phyloP scores from a whole-genome alignment of 179 eudicot genomes.

The Beta lomatogona region DNA sequence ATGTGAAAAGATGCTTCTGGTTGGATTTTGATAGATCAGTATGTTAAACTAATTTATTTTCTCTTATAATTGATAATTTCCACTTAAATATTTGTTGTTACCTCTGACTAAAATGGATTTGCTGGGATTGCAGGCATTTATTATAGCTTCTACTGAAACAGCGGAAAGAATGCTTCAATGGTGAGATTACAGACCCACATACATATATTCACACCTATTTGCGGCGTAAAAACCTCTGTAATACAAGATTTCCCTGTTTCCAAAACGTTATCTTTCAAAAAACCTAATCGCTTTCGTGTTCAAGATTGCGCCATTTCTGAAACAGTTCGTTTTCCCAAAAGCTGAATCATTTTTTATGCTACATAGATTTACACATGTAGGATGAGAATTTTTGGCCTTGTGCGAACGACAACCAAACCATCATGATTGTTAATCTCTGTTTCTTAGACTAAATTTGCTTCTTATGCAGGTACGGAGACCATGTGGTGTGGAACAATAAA shows the following conservation, averaged over 20 bases:
- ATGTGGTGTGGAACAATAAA: constrained; percentile 68
- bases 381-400: no score
- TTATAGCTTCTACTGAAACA: constrained; percentile 79
- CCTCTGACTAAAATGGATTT: not conserved
- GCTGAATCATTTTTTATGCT: no score
- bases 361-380: no score
- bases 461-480: constrained; percentile 59
- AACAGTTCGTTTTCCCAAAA: no score
- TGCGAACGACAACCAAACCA: not conserved
- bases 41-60: constrained; percentile 30
- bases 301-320: no score
- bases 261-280: not conserved
- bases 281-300: no score
- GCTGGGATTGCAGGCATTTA: constrained; percentile 70
- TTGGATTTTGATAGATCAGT: constrained; percentile 81
- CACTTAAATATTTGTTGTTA: not conserved
- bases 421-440: not conserved
- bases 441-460: not conserved
- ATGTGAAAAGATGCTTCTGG: constrained; percentile 81
- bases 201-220: not conserved
- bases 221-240: no score
- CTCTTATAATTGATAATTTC: not conserved
- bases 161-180: constrained; percentile 73
- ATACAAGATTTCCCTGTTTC: no score
- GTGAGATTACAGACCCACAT: constrained; percentile 33